Evolutionary conservation across 495 filamentous ascomycete species (phyloP), one percentile per base, ranked within the genome.

Genomic region (Penicillium paradoxum): DNA sequence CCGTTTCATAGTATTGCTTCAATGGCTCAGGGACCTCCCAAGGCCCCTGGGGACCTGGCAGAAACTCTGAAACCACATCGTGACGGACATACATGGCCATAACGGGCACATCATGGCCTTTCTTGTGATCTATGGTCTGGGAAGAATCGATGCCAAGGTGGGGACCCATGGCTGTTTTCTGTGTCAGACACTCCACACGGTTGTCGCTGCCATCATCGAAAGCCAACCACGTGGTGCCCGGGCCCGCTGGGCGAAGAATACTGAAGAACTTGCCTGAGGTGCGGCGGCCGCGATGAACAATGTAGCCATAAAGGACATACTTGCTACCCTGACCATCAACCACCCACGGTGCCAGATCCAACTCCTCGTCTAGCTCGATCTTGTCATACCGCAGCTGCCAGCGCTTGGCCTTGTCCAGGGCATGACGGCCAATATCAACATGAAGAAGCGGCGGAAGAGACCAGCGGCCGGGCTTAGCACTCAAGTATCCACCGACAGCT

Each of bases 251-350:
- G 14, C 82, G 75, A 40, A 87, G 60, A 36, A 85, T 79, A 37
- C 80, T 78, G 57, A 81, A 80, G 66, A 83, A 86, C 27, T 82
- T 73, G 46, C 77, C 75, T 8, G 83, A 85, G 13, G 78, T 78
- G 33, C 84, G 80, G 24, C 76, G 77, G 27, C 80, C 83, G 46
- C 74, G 74, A 56, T 86, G 83, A 4, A 84, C 82, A 15, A 85
- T 69, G 42, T 84, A 81, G 14, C 81, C 82, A 54, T 80, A 85
- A 1, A 87, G 73, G 0, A 77, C 73, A 58, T 86, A 87, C 3
- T 73, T 62, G 47, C 74, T 59, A 13, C 47, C 59, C 25, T 72
- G 58, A 0, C 59, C 63, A 33, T 73, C 60, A n/a, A 66, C 43
- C 5, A 71, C 60, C 50, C 60, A 71, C 1, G 63, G 60, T 13